These are phyloP conservation scores for Hymenoscyphus fructigenus DNA, from an alignment of 2,329 filamentous ascomycete species.

Conservation along the genomic window DNA sequence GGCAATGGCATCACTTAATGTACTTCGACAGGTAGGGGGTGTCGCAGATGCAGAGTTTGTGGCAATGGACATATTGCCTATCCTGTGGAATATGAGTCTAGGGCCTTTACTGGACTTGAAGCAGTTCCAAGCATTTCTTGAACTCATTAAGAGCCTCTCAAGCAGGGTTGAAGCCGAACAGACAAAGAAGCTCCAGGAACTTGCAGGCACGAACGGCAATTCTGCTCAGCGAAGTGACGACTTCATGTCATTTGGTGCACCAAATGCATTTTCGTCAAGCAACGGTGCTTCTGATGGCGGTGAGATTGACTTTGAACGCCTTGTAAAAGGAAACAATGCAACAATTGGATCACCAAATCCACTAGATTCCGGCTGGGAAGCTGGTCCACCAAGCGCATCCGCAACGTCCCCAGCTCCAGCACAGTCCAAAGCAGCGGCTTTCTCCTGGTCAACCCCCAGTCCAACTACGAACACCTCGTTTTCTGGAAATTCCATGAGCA, in stretches of 20 bases:
- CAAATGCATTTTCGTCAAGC: constrained; percentile 51
- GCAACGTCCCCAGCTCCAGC: constrained; percentile 35
- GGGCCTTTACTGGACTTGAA: constrained; percentile 84
- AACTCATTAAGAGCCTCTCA: constrained; percentile 78
- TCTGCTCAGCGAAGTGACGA: constrained; percentile 57
- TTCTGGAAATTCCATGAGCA: constrained; percentile 20
- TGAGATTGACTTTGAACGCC: constrained; percentile 79
- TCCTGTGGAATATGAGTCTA: constrained; percentile 88
- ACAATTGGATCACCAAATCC: constrained; percentile 38
- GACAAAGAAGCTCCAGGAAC: constrained; percentile 80
- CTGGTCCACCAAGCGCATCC: constrained; percentile 36
- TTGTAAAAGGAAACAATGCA: constrained; percentile 72
- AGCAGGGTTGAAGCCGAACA: constrained; percentile 85
- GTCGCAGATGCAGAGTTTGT: constrained; percentile 87
- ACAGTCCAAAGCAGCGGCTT: constrained; percentile 46
- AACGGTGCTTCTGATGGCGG: constrained; percentile 63
- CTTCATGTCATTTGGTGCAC: constrained; percentile 68
- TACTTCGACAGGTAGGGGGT: constrained; percentile 79
- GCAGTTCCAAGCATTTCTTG: constrained; percentile 90
- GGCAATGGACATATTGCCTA: constrained; percentile 84
- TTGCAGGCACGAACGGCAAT: constrained; percentile 59
- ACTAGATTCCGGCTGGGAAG: constrained; percentile 54
- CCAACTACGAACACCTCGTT: constrained; percentile 38
- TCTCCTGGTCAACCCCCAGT: constrained; percentile 64
- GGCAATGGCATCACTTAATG: constrained; percentile 88